phyloP scores from a whole-genome alignment of 108 stramenopile species.

The Cyclotella sp. region DNA sequence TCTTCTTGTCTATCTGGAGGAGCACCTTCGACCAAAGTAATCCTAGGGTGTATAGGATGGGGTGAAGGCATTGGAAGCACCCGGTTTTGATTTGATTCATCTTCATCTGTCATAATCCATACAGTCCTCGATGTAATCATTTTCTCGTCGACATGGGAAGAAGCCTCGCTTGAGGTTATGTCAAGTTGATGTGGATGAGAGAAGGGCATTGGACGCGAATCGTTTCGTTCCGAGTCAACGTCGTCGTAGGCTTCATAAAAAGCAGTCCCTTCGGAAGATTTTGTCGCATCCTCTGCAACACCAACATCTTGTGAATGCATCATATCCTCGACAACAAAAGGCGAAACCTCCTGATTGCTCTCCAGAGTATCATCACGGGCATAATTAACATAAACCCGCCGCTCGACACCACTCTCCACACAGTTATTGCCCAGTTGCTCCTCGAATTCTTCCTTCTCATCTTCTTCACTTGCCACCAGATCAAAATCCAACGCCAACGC shows the following conservation, averaged over 20 bases:
- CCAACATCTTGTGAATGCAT: too few species aligned
- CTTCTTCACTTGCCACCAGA: constrained; percentile 4
- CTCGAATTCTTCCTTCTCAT: not conserved
- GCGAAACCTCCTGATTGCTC: too few species aligned
- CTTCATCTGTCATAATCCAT: not conserved
- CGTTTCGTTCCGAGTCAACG: too few species aligned
- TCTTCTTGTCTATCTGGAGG: not conserved
- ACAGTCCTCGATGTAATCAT: not conserved
- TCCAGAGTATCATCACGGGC: too few species aligned
- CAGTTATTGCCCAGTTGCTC: not conserved
- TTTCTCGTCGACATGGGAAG: not conserved
- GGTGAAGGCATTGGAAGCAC: not conserved
- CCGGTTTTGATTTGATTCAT: not conserved
- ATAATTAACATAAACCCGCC: not conserved
- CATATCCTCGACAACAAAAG: too few species aligned
- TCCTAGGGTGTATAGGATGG: not conserved
- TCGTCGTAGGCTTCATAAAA: too few species aligned
- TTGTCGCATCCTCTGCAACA: too few species aligned
- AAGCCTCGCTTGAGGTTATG: too few species aligned
- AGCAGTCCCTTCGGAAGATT: too few species aligned
- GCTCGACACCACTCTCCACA: not conserved
- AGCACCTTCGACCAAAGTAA: not conserved
- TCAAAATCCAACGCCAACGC: constrained; percentile 18
- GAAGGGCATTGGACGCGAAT: too few species aligned
- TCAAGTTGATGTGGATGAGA: too few species aligned